These are phyloP conservation scores for Cenchrus purpureus DNA, from an alignment of 176 grass and related monocot genomes.

Conservation along the genomic window DNA sequence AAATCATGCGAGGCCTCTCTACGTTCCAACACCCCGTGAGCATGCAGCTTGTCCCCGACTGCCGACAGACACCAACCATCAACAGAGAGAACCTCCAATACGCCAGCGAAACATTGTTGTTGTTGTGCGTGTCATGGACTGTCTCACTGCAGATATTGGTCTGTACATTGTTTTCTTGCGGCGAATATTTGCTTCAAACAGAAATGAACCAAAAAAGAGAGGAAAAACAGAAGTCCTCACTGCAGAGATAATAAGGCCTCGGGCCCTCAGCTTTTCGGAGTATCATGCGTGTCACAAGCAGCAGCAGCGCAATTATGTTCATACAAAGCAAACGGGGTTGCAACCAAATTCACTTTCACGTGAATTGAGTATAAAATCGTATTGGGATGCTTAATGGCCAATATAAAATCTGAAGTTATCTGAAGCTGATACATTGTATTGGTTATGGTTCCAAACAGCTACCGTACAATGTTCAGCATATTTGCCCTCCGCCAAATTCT, in stretches of 20 bases:
- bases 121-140: background rate
- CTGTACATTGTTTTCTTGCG: background rate
- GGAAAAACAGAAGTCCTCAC: background rate
- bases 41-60: constrained; percentile 35
- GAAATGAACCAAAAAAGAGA: background rate
- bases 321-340: background rate
- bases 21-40: constrained; percentile 43
- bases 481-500: constrained; percentile 31
- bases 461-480: constrained; percentile 10
- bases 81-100: background rate
- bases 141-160: constrained; percentile 21
- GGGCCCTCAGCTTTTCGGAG: background rate
- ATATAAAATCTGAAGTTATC: background rate
- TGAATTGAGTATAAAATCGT: background rate
- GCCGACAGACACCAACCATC: constrained; percentile 23
- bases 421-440: background rate
- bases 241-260: background rate
- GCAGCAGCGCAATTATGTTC: background rate
- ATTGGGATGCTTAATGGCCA: constrained; percentile 5
- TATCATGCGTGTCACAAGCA: background rate
- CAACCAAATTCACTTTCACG: background rate
- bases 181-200: background rate
- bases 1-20: constrained; percentile 11
- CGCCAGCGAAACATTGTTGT: background rate
- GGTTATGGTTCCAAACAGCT: background rate